A percentile compares a stretch with the other conserved stretches of the same genome.
Evolutionary conservation across 345 rosid species (phyloP).

Genomic region (Pugionium dolabratum): DNA sequence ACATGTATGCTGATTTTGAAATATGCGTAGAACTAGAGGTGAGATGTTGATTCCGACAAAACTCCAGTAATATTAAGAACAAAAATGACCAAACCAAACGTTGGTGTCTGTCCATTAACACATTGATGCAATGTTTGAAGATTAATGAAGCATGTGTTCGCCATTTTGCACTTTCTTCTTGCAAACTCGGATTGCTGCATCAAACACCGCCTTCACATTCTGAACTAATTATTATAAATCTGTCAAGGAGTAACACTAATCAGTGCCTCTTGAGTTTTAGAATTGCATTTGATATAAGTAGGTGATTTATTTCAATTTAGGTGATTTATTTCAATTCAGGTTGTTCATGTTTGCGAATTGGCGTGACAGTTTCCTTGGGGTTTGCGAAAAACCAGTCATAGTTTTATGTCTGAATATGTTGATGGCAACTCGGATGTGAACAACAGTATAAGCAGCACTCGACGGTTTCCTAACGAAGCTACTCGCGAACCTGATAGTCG

Average conservation of each 20-base stretch:
- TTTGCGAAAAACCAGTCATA: no score
- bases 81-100: slow-evolving; percentile 18
- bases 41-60: slow-evolving; percentile 22
- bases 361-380: neutral
- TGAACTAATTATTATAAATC: slow-evolving; percentile 23
- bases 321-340: neutral
- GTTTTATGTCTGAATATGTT: neutral
- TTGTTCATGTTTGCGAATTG: neutral
- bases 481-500: no score
- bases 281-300: slow-evolving; percentile 88
- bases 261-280: slow-evolving; percentile 86
- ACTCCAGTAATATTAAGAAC: slow-evolving; percentile 32
- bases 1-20: slow-evolving; percentile 22
- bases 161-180: slow-evolving; percentile 87
- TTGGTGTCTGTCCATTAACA: slow-evolving; percentile 29
- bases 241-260: no score
- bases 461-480: neutral
- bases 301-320: slow-evolving; percentile 40
- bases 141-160: slow-evolving; percentile 67
- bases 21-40: no score
- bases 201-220: slow-evolving; percentile 94
- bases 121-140: slow-evolving; percentile 29
- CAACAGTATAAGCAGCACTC: slow-evolving; percentile 27
- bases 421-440: slow-evolving; percentile 16
- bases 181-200: slow-evolving; percentile 93